Evolutionary conservation across 2,329 filamentous ascomycete genomes (phyloP).

Genomic region (Aureobasidium uvarum): DNA sequence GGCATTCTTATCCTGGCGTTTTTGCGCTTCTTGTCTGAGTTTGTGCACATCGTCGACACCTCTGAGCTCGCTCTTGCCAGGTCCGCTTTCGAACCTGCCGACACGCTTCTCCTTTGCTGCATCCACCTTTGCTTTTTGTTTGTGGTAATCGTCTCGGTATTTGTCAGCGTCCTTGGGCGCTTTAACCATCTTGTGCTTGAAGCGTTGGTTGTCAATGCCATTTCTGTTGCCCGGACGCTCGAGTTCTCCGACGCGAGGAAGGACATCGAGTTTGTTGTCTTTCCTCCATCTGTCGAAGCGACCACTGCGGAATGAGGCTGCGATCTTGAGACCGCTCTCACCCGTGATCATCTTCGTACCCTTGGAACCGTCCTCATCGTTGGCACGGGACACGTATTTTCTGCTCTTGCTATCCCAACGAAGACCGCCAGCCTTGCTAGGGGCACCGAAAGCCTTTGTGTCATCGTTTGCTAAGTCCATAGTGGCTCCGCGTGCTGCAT

Average conservation of each 20-base stretch:
- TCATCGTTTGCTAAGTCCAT: slow-evolving; percentile 96
- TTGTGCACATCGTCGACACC: slow-evolving; percentile 81
- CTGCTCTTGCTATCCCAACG: slow-evolving; percentile 97
- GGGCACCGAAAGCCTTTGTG: slow-evolving; percentile 73
- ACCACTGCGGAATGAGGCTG: slow-evolving; percentile 87
- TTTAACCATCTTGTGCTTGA: slow-evolving; percentile 81
- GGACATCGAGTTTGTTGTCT: slow-evolving; percentile 72
- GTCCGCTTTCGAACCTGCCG: slow-evolving; percentile 58
- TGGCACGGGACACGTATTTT: slow-evolving; percentile 88
- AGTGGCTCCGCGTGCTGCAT: slow-evolving; percentile 78
- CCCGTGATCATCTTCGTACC: slow-evolving; percentile 73
- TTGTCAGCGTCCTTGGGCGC: slow-evolving; percentile 94
- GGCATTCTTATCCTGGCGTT: slow-evolving; percentile 81
- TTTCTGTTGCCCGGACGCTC: slow-evolving; percentile 52
- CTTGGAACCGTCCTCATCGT: slow-evolving; percentile 90
- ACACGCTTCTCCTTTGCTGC: slow-evolving; percentile 83
- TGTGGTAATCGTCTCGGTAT: slow-evolving; percentile 84
- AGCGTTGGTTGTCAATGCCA: slow-evolving; percentile 51
- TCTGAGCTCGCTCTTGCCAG: slow-evolving; percentile 76
- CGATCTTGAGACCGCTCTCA: slow-evolving; percentile 94
- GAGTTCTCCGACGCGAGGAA: slow-evolving; percentile 79
- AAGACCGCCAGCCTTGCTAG: slow-evolving; percentile 66
- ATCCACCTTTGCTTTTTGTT: slow-evolving; percentile 83
- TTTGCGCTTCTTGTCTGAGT: slow-evolving; percentile 72
- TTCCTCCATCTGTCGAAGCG: slow-evolving; percentile 92